Base-by-base conservation (phyloP, 768 basidiomycete species). In the Dendrothele bispora region DNA sequence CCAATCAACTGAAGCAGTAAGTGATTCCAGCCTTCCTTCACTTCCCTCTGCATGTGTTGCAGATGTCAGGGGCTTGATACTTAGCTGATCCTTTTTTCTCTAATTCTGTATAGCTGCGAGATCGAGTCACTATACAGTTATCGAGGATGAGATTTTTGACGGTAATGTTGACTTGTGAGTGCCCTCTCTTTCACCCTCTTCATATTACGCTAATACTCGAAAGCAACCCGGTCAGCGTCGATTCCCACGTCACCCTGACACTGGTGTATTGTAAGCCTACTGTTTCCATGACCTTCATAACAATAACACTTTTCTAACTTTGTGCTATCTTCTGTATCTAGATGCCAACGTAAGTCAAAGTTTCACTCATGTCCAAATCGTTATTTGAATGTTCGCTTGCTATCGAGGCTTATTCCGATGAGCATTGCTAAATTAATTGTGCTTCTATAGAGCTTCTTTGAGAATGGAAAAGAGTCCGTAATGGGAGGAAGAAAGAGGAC, bases 171-270 rank as follows among this genome's bases (percentile, higher is more conserved):
- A 22, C 1, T 44, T 7, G 52, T 43, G 24, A 18, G 43, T 34
- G 18, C 25, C 7, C 12, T 5, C 17, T 21, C n/a, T 5, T 29
- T 39, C 3, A 32, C 2, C 4, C 28, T 34, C 8, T 24, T 8
- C 17, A 5, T 11, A 18, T 17, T 43, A 20, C 27, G 25, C 15
- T 1, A 40, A 6, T 82, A 81, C 39, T 77, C 76, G 1, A 68
- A 79, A 10, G 72, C 79, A 2, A 83, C 80, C 1, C 69, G 79
- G 4, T 73, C 78, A 0, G 80, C 84, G 1, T 80, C 78, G 1
- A 79, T 82, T 10, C 82, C 81, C n/a, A n/a, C n/a, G n/a, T n/a
- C n/a, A n/a, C n/a, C n/a, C n/a, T n/a, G 0, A 78, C 82, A 0
- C 82, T 81, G 0, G 79, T 84, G 0, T 83, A 83, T 48, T 83